Percentiles rank a stretch among this genome's conserved stretches.
phyloP scores from a whole-genome alignment of 2,329 filamentous ascomycete species.

The Malbranchea cinnamomea region DNA sequence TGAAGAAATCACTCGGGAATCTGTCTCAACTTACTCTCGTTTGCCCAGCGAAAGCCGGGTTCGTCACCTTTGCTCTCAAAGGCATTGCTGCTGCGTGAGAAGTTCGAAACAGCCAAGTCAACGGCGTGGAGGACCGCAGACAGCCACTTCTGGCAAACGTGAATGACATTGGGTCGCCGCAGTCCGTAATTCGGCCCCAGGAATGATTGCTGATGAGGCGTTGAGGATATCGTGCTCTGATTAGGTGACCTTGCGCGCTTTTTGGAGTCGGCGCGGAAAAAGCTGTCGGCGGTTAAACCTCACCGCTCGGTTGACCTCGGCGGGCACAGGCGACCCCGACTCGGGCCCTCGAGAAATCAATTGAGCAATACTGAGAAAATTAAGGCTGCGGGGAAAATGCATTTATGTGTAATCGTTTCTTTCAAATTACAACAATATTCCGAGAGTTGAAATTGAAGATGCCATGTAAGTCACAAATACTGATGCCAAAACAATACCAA shows the following conservation, averaged over 20 bases:
- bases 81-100: constrained; percentile 51
- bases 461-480: not conserved
- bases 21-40: constrained; percentile 33
- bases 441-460: constrained; percentile 1
- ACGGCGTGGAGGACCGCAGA: constrained; percentile 25
- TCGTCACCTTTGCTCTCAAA: constrained; percentile 59
- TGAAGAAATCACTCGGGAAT: not conserved
- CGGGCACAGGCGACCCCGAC: no score
- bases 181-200: not conserved
- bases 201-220: no score
- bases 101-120: constrained; percentile 33
- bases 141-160: constrained; percentile 31
- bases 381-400: no score
- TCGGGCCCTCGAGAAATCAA: no score
- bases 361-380: no score
- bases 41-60: constrained; percentile 39
- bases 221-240: no score
- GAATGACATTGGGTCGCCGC: constrained; percentile 12
- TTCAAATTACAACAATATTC: constrained; percentile 2
- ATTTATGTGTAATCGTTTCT: no score
- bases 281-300: constrained; percentile 3
- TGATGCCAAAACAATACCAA: no score
- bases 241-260: no score
- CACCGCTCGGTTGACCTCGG: constrained; percentile 20
- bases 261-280: no score